Evolutionary conservation across 2,329 filamentous ascomycete genomes (phyloP), one percentile per base, ranked within the genome.

Genomic region (Hymenoscyphus fructigenus): DNA sequence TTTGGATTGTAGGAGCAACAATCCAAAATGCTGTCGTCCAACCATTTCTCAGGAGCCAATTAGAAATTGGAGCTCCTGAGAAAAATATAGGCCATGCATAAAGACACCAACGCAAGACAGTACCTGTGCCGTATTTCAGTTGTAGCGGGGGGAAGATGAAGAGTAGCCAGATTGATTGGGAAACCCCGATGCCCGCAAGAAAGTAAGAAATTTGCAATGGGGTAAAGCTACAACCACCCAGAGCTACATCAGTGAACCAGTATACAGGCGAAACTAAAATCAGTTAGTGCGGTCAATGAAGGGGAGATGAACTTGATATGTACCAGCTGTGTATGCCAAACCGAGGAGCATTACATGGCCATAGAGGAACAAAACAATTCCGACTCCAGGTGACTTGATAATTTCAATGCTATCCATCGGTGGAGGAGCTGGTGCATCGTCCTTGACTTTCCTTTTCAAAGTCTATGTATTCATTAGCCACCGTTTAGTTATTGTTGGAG

Each of bases 91-190:
- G 90, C 78, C 90, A 93, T 0, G 74, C 78, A 36, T 73, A 68
- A 0, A 82, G 83, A 73, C 89, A 91, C 9, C 78, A 68, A 5
- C 83, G 82, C 66, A 94, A 78, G 0, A 93, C 79, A 3, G 82
- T 84, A 28, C 86, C 87, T 6, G 90, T 93, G 10, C 91, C 90
- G 26, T 88, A 75, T 23, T 84, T 84, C 41, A 77, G 79, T 72
- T 94, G 91, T 1, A 94, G 75, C 0, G 81, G 78, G 0, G 91
- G 90, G 73, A 94, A 93, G 36, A 83, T 79, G 15, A 91, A 67
- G 0, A 94, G 80, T 1, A 92, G 83, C 90, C 91, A 94, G 6
- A 85, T 64, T 0, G 89, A 86, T 75, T 94, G 91, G 3, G 85
- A 82, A 17, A 84, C 77, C 14, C 91, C 91, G 26, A 82, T 84